These are phyloP conservation scores for Carex myosuroides DNA, from an alignment of 176 grass and related monocot species.

Conservation along the genomic window DNA sequence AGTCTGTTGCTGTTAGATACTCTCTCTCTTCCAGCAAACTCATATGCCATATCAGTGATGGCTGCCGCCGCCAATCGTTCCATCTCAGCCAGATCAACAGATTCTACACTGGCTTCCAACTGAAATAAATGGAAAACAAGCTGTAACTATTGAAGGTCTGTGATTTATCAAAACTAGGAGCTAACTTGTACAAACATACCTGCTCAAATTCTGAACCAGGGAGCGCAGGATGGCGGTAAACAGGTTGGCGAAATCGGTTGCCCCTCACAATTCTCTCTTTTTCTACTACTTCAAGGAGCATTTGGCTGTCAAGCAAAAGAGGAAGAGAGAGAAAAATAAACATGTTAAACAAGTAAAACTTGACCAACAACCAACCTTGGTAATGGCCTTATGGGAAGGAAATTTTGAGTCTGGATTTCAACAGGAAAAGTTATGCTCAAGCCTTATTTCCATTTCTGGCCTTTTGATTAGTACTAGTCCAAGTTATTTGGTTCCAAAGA, in stretches of 20 bases:
- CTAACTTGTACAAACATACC: constrained; percentile 37
- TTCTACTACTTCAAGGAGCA: constrained; percentile 67
- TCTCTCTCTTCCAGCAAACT: constrained; percentile 68
- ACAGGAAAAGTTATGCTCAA: not conserved
- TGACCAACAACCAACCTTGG: not conserved
- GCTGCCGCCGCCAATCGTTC: constrained; percentile 72
- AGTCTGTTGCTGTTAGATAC: constrained; percentile 36
- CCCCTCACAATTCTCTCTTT: constrained; percentile 58
- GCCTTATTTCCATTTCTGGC: not conserved
- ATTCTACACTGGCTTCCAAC: constrained; percentile 52
- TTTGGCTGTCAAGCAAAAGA: constrained; percentile 48
- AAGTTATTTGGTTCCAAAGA: not conserved
- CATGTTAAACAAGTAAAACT: not conserved
- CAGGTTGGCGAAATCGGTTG: constrained; percentile 47
- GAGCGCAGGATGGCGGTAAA: constrained; percentile 71
- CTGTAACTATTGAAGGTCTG: not conserved
- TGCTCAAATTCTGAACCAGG: constrained; percentile 80
- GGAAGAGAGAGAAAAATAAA: not conserved
- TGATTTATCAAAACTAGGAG: not conserved
- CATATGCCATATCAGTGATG: constrained; percentile 53
- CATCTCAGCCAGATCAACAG: constrained; percentile 77
- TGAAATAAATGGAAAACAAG: constrained; percentile 26
- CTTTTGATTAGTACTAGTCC: not conserved
- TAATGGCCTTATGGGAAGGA: not conserved
- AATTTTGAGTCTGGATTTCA: not conserved